Evolutionary conservation across 495 filamentous ascomycete species (phyloP).

Genomic region (Penicilliopsis zonata): DNA sequence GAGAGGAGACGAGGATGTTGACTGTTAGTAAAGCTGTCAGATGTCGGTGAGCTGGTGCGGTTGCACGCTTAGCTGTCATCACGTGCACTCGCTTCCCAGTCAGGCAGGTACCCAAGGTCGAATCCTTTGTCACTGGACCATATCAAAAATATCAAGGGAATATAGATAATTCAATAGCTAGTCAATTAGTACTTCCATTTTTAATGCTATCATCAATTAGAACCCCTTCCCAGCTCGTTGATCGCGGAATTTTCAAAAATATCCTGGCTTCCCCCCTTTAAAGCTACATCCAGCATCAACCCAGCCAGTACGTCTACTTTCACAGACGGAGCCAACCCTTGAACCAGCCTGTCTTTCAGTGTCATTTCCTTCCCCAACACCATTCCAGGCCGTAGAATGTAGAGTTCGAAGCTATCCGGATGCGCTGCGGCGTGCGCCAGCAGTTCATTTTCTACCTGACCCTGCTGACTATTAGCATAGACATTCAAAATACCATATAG

Average conservation of each 20-base stretch:
- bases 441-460: constrained; percentile 27
- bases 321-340: constrained; percentile 10
- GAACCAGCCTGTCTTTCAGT: constrained; percentile 10
- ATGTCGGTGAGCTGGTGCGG: no score
- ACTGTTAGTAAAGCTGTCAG: no score
- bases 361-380: constrained; percentile 13
- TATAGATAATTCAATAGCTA: no score
- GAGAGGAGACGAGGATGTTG: no score
- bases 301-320: constrained; percentile 25
- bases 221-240: no score
- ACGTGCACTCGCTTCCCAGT: no score
- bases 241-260: constrained; percentile 5
- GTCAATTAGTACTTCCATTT: no score
- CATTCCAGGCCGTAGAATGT: constrained; percentile 23
- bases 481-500: background rate
- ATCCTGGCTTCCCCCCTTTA: constrained; percentile 20
- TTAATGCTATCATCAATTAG: no score
- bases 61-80: no score
- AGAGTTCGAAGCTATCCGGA: constrained; percentile 14
- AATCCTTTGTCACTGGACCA: no score
- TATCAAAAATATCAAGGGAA: no score
- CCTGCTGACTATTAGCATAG: constrained; percentile 14
- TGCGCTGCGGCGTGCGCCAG: constrained; percentile 18
- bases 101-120: no score
- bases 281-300: constrained; percentile 23